Percentiles rank a stretch among this genome's conserved stretches.
Evolutionary conservation across 768 basidiomycete species (phyloP).

Genomic region (Tylopilus plumbeoviolaceoides): DNA sequence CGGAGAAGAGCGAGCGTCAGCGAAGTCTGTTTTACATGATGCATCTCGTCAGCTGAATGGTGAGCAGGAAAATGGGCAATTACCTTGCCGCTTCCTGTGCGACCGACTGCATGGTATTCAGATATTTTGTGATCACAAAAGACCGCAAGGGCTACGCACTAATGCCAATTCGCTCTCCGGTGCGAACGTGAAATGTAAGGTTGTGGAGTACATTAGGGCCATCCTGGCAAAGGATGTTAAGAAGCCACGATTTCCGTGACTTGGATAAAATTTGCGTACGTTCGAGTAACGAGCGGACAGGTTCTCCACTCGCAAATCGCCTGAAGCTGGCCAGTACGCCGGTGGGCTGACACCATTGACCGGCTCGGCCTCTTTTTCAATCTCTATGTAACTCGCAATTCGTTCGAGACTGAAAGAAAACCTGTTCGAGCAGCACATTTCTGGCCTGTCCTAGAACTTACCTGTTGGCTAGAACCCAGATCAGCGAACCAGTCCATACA

Average conservation of each 20-base stretch:
- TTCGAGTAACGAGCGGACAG: not conserved
- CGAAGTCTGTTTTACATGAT: not conserved
- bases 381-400: not conserved
- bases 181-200: not conserved
- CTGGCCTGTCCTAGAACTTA: not conserved
- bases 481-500: not conserved
- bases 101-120: not conserved
- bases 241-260: not conserved
- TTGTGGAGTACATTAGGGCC: not conserved
- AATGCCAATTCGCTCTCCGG: not conserved
- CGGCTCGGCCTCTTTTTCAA: not conserved
- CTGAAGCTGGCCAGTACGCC: not conserved
- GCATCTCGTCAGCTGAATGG: not conserved
- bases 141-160: not conserved
- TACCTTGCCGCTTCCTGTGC: not conserved
- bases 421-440: not conserved
- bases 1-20: not conserved
- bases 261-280: not conserved
- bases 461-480: not conserved
- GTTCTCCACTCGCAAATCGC: not conserved
- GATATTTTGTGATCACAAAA: not conserved
- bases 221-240: not conserved
- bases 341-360: not conserved
- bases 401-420: not conserved
- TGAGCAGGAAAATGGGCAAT: not conserved